These are phyloP conservation scores for Metschnikowia baotianmanensis DNA, from an alignment of 805 yeast genomes.

Conservation along the genomic window DNA sequence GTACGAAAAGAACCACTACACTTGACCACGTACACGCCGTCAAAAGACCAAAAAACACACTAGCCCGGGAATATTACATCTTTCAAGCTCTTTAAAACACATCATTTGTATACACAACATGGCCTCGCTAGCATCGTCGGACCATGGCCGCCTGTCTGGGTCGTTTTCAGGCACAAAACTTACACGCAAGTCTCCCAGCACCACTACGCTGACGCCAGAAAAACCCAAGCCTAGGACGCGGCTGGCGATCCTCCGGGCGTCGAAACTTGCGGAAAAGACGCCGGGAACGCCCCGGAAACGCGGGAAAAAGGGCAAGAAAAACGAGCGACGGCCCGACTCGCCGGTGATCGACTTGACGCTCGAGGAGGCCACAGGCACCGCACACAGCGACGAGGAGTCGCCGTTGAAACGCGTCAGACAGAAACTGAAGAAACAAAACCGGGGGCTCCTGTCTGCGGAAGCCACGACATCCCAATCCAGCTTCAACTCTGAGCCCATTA, in stretches of 20 bases:
- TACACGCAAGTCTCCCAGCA: not conserved
- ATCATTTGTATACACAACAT: too few species aligned
- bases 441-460: too few species aligned
- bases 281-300: conserved; percentile 8
- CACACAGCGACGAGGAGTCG: conserved; percentile 6
- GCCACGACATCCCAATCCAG: too few species aligned
- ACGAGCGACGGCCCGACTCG: conserved; percentile 5
- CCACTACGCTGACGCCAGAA: not conserved
- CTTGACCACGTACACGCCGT: too few species aligned
- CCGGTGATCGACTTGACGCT: conserved; percentile 19
- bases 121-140: conserved; percentile 9
- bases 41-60: too few species aligned
- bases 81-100: too few species aligned
- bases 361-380: conserved; percentile 4
- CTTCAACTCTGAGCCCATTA: too few species aligned
- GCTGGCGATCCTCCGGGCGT: conserved; percentile 6
- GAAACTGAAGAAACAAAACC: not conserved
- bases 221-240: conserved; percentile 16
- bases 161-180: not conserved
- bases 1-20: too few species aligned
- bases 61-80: too few species aligned
- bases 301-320: conserved; percentile 4
- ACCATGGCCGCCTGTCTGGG: conserved; percentile 2
- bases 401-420: conserved; percentile 6
- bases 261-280: not conserved